phyloP scores from a whole-genome alignment of 306 rosid species.

The Pyrus pyrifolia region DNA sequence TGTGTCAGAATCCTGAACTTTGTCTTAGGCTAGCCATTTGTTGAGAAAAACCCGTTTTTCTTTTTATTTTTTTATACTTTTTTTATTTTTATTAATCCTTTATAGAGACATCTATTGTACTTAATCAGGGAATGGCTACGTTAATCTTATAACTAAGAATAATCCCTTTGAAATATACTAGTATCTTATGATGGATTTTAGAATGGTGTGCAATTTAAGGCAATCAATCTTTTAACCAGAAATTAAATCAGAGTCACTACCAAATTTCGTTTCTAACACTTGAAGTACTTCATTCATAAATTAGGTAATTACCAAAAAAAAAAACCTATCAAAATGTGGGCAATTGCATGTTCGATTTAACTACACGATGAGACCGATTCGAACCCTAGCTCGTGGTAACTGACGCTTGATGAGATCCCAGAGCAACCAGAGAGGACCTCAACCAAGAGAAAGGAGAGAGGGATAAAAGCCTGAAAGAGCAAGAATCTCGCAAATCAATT shows the following conservation, averaged over 20 bases:
- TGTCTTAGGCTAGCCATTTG: neutral
- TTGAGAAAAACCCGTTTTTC: neutral
- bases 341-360: too few species aligned
- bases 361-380: too few species aligned
- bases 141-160: neutral
- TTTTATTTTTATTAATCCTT: neutral
- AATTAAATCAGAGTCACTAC: neutral
- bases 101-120: neutral
- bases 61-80: neutral
- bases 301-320: too few species aligned
- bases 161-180: neutral
- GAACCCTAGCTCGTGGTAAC: too few species aligned
- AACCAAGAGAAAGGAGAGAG: too few species aligned
- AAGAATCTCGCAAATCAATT: too few species aligned
- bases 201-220: neutral
- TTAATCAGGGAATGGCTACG: neutral
- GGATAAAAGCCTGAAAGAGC: too few species aligned
- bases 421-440: too few species aligned
- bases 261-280: too few species aligned
- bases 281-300: too few species aligned
- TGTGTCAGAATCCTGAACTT: constrained; percentile 14
- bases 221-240: neutral
- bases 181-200: neutral
- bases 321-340: too few species aligned
- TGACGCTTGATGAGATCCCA: too few species aligned